These are phyloP conservation scores for Pythium brachiatum DNA, from an alignment of 352 stramenopile genomes.

Conservation along the genomic window DNA sequence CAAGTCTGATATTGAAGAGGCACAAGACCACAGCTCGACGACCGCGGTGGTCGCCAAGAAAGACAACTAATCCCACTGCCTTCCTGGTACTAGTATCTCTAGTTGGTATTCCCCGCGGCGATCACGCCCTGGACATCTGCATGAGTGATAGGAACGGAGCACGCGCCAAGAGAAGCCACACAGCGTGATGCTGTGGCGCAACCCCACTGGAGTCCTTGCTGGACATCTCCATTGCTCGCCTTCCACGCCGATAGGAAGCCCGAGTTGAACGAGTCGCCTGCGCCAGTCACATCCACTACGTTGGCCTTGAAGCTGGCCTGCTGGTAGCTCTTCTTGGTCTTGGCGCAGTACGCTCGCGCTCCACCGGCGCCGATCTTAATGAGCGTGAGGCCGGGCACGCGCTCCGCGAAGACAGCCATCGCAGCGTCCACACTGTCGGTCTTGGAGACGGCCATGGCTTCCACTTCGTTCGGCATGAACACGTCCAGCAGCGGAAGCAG, in stretches of 20 bases:
- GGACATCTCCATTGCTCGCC: constrained; percentile 38
- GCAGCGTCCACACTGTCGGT: constrained; percentile 48
- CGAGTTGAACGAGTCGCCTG: constrained; percentile 85
- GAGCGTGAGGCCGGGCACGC: constrained; percentile 49
- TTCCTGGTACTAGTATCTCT: not conserved
- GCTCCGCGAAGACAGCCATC: constrained; percentile 44
- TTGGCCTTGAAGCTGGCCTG: constrained; percentile 49
- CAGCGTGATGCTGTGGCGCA: constrained; percentile 65
- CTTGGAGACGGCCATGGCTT: constrained; percentile 66
- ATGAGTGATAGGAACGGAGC: constrained; percentile 38
- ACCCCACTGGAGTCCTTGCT: constrained; percentile 56
- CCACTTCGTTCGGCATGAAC: constrained; percentile 82
- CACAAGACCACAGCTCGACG: not conserved
- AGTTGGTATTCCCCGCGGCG: constrained; percentile 8
- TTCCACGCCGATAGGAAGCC: constrained; percentile 77
- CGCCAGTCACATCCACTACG: constrained; percentile 80
- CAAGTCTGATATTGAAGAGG: not conserved
- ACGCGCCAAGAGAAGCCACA: constrained; percentile 56
- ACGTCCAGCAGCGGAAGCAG: constrained; percentile 72
- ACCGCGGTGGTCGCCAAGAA: constrained; percentile 21
- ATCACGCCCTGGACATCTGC: constrained; percentile 48
- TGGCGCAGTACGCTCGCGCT: constrained; percentile 45
- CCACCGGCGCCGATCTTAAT: constrained; percentile 71
- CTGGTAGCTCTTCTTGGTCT: constrained; percentile 38
- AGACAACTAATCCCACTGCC: constrained; percentile 5